phyloP scores from a whole-genome alignment of 495 filamentous ascomycete species.

The Cetradonia linearis region DNA sequence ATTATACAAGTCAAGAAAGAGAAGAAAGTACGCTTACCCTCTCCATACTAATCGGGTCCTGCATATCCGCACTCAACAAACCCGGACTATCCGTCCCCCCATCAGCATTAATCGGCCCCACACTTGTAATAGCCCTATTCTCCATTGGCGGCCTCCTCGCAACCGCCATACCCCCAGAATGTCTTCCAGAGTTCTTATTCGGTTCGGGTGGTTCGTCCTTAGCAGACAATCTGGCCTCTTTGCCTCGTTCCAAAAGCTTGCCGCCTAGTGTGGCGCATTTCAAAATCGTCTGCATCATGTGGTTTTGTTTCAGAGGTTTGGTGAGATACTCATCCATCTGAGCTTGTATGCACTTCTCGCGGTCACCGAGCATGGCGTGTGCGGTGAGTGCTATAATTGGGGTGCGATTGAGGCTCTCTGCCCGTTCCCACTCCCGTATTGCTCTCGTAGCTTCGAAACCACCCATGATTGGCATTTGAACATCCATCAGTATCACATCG shows the following conservation, averaged over 20 bases:
- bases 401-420: constrained; percentile 63
- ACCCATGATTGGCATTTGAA: constrained; percentile 99
- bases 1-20: constrained; percentile 1
- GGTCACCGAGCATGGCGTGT: constrained; percentile 97
- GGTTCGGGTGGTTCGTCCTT: constrained; percentile 40
- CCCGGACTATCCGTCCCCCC: constrained; percentile 51
- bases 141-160: constrained; percentile 37
- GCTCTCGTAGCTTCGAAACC: constrained; percentile 96
- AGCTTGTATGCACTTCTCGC: constrained; percentile 95
- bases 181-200: constrained; percentile 12
- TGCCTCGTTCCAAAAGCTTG: constrained; percentile 65
- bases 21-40: constrained; percentile 49
- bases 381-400: constrained; percentile 97
- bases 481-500: constrained; percentile 97
- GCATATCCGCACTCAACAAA: constrained; percentile 48
- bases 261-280: constrained; percentile 91
- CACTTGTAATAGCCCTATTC: constrained; percentile 51
- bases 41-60: constrained; percentile 51
- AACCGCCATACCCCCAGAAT: constrained; percentile 8
- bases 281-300: constrained; percentile 96
- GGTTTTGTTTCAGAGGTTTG: constrained; percentile 95
- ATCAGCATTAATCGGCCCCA: constrained; percentile 40
- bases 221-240: constrained; percentile 46
- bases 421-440: constrained; percentile 89
- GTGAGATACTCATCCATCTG: constrained; percentile 99